Evolutionary conservation across 768 basidiomycete genomes (phyloP), one percentile per base, ranked within the genome.

Genomic region (Melanogaster broomeanus): DNA sequence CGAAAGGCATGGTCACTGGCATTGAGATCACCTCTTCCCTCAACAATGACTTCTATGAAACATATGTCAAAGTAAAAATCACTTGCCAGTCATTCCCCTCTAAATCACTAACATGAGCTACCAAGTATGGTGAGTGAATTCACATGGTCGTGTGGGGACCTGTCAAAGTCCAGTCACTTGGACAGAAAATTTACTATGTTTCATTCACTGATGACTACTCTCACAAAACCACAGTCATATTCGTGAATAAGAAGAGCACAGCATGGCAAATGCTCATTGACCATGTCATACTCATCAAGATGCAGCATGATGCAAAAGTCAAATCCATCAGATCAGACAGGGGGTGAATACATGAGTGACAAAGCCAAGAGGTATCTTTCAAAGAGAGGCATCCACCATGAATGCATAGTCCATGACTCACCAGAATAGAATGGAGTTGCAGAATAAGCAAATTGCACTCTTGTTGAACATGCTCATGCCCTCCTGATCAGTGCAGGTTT

Each of bases 201-300:
- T 69, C 64, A 0, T 77, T 71, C 50, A 74, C 61, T 0, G 74
- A 78, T 40, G 69, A 76, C 37, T 49, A 60, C 24, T 57, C 69
- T 0, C 57, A 65, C 6, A 51, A 60, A 15, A 67, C 64, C 6
- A 58, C 52, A 3, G 33, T 70, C 12, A 52, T 58, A 35, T 57
- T 68, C 10, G 51, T 76, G 3, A 45, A 47, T 2, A 52, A 46
- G 2, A 77, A 76, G 52, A 64, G 65, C 30, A 38, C 19, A 24
- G 51, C 39, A 0, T 42, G 27, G 2, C 16, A 65, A 19, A 56
- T 61, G 2, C 55, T 71, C 7, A 47, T 50, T 6, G 47, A 62
- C 11, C 72, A 69, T 42, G 52, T 61, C 25, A 60, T 64, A 0
- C 63, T 51, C 57, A 47, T 65, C 9, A 10, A 47, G 12, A 71